phyloP scores from a whole-genome alignment of 495 filamentous ascomycete genomes.

The Aspergillus saccharolyticus region DNA sequence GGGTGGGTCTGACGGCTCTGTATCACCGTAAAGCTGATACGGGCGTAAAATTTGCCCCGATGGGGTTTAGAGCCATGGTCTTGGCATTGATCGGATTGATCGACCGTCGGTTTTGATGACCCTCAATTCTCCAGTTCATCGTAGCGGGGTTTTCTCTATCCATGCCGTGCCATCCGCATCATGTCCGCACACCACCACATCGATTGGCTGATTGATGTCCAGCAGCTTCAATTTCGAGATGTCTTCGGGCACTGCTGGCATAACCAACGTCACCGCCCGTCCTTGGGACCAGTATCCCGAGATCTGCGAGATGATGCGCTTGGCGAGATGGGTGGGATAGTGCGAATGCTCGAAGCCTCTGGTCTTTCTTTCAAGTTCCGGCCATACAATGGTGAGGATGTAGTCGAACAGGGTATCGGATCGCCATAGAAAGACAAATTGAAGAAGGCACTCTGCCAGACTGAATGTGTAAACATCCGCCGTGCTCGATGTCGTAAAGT shows the following conservation, averaged over 20 bases:
- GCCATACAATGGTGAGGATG: slow-evolving; percentile 14
- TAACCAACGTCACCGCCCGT: slow-evolving; percentile 1
- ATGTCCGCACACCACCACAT: slow-evolving; percentile 11
- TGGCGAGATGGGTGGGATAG: slow-evolving; percentile 16
- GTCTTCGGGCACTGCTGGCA: slow-evolving; percentile 14
- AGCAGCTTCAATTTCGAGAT: slow-evolving; percentile 13
- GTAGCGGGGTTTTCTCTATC: slow-evolving; percentile 7
- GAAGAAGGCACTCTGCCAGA: slow-evolving; percentile 13
- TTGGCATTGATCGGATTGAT: neutral
- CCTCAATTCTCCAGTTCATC: neutral
- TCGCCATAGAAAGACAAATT: slow-evolving; percentile 6
- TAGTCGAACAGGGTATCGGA: slow-evolving; percentile 7
- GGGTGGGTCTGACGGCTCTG: neutral
- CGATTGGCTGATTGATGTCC: slow-evolving; percentile 10
- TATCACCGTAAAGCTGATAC: neutral
- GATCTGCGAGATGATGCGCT: slow-evolving; percentile 11
- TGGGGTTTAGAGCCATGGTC: neutral
- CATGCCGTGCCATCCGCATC: slow-evolving; percentile 9
- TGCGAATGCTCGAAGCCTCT: slow-evolving; percentile 19
- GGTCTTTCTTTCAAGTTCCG: slow-evolving; percentile 6
- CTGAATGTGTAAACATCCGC: slow-evolving; percentile 17
- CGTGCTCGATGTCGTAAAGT: slow-evolving; percentile 4
- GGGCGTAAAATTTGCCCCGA: neutral
- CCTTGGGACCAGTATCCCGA: slow-evolving; percentile 7
- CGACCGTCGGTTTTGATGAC: too few relatives aligned